Base-by-base conservation (phyloP, 83 land plant species). In the Larix sibirica region DNA sequence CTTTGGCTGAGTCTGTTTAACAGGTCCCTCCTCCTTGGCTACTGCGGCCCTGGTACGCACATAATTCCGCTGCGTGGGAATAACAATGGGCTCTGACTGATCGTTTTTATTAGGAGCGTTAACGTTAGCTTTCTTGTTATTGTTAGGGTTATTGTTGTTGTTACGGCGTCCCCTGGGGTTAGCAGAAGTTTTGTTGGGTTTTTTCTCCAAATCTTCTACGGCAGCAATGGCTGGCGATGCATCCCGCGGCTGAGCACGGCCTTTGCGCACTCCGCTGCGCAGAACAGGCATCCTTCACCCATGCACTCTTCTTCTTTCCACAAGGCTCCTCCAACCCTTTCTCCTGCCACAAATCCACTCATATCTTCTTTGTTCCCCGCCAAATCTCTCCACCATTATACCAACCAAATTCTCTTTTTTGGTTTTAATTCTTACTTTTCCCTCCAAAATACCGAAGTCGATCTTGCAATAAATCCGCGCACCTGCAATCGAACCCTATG, bases 251-350 rank as follows among this genome's bases (percentile, higher is more conserved):
- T 84, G 83, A 70, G 85, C 86, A 78, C 92, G 88, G 75, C 88
- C 90, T 79, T 89, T 87, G 85, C 90, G 94, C 82, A 36, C 92
- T 84, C 90, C 90, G 75, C 86, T 88, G 79, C 94, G 91, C 82
- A 87, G 83, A 61, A 84, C 91, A 81, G 92, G 91, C 92, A 92
- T 92, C 89, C 79, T 92, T 92, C 88, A 90, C 86, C 87, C 81
- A 84, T 79, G 86, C 26, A 81, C 59, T 70, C 76, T 40, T 78
- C 63, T 56, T 78, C 63, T 58, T 54, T 16, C 63, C 63, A 50
- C 26, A 9, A 50, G 56, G 56, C 56, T 10, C 56, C 56, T 9
- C 56, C 56, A 50, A 50, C 56, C 56, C 12, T 50, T 50, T 2
- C 56, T 50, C 56, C 56, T 50, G 56, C 56, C 56, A 9, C 56